phyloP scores from a whole-genome alignment of 2,329 filamentous ascomycete species.

The Colletotrichum scovillei region DNA sequence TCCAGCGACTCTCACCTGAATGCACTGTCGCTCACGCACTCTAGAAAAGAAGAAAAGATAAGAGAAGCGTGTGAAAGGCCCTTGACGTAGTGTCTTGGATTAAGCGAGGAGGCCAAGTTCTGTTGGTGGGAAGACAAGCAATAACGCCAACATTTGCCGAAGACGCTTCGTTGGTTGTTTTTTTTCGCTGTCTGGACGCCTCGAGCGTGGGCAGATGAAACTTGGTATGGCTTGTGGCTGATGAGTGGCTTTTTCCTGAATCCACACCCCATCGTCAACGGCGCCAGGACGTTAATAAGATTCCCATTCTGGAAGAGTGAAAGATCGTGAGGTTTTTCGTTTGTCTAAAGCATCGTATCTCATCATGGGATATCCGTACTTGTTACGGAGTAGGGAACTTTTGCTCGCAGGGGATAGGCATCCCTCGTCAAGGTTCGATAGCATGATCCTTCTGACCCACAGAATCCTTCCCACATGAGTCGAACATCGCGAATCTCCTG shows the following conservation, averaged over 20 bases:
- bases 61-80: not conserved
- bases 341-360: not conserved
- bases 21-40: not conserved
- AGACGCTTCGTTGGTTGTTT: not conserved
- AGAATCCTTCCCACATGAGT: not conserved
- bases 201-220: not conserved
- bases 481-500: not conserved
- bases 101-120: not conserved
- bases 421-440: not conserved
- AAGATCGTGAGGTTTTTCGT: not conserved
- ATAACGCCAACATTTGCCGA: not conserved
- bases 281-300: too few relatives aligned
- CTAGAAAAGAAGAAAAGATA: not conserved
- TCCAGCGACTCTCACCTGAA: not conserved
- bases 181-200: not conserved
- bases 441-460: not conserved
- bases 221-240: not conserved
- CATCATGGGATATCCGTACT: too few relatives aligned
- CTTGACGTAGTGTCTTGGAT: not conserved
- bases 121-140: too few relatives aligned
- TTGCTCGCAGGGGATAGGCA: not conserved
- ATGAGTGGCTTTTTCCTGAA: not conserved
- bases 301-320: not conserved
- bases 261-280: not conserved
- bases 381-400: too few relatives aligned